These are phyloP conservation scores for Camellia granthamiana DNA, from an alignment of 148 eudicot species.

Conservation along the genomic window DNA sequence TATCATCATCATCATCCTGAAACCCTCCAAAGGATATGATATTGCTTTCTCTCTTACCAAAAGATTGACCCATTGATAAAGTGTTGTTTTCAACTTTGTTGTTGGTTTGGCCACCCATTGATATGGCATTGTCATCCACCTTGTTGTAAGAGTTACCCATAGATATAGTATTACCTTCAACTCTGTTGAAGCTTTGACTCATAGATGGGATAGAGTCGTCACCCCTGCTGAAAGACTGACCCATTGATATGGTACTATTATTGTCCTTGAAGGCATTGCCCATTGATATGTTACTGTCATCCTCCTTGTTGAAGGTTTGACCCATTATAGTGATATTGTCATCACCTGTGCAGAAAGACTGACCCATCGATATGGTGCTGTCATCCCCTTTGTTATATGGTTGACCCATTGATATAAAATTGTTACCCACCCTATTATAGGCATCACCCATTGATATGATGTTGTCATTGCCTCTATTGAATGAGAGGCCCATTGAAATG, in stretches of 20 bases:
- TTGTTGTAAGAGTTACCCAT: constrained; percentile 25
- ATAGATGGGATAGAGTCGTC: constrained; percentile 20
- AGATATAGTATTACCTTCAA: constrained; percentile 19
- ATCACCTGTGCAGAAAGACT: constrained; percentile 26
- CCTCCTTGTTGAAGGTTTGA: constrained; percentile 26
- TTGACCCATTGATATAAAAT: background rate
- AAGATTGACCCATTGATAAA: constrained; percentile 40
- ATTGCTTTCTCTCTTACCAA: constrained; percentile 44
- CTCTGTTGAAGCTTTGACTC: constrained; percentile 25
- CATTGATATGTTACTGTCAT: constrained; percentile 17
- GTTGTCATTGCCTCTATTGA: constrained; percentile 14
- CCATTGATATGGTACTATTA: constrained; percentile 10
- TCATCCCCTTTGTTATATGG: constrained; percentile 6
- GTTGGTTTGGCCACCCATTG: constrained; percentile 30
- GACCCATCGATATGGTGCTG: constrained; percentile 20
- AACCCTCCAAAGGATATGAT: constrained; percentile 61
- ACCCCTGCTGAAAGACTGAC: constrained; percentile 25
- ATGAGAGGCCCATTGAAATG: constrained; percentile 16
- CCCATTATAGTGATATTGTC: constrained; percentile 22
- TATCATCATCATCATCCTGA: constrained; percentile 32
- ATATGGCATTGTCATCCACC: constrained; percentile 11
- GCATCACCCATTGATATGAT: constrained; percentile 20
- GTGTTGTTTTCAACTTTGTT: background rate
- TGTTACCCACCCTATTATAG: constrained; percentile 13
- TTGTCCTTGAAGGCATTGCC: constrained; percentile 20